A percentile compares a stretch with the other conserved stretches of the same genome.
Conservation (phyloP, 1,284 basidiomycete species). For the Singerocomus inundabilis region DNA sequence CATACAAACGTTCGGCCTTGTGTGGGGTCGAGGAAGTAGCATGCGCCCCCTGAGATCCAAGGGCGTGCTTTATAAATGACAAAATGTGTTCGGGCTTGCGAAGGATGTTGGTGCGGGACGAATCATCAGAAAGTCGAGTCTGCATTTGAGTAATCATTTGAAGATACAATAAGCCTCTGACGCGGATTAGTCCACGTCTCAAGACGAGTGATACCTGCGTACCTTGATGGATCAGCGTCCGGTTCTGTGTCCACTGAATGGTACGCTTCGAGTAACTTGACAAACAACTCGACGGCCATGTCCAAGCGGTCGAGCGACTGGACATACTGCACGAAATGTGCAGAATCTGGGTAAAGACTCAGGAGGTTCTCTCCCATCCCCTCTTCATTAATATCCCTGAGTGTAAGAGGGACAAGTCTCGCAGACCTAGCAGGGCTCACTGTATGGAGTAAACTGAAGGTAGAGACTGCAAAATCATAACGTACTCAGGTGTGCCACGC, state of each 20-base stretch:
- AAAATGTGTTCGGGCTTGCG: constrained; percentile 71
- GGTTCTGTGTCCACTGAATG: constrained; percentile 44
- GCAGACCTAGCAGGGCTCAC: constrained; percentile 28
- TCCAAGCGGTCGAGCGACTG: constrained; percentile 66
- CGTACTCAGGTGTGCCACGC: constrained; percentile 41
- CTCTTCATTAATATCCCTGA: constrained; percentile 43
- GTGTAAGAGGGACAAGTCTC: constrained; percentile 48
- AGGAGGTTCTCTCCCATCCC: constrained; percentile 54
- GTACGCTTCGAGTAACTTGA: constrained; percentile 71
- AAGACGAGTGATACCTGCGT: constrained; percentile 9
- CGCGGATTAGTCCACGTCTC: background rate
- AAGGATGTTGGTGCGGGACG: constrained; percentile 64
- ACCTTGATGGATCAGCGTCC: constrained; percentile 59
- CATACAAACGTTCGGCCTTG: constrained; percentile 12
- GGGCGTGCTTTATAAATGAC: constrained; percentile 74
- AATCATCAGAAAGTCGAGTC: constrained; percentile 53
- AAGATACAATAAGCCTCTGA: constrained; percentile 60
- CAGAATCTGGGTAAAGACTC: constrained; percentile 71
- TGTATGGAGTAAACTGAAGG: background rate
- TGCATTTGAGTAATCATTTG: constrained; percentile 82
- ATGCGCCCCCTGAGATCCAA: constrained; percentile 34
- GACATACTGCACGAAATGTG: constrained; percentile 62
- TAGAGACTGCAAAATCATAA: background rate
- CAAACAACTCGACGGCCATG: constrained; percentile 69
- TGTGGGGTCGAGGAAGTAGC: constrained; percentile 24